Conservation (phyloP, 768 basidiomycete genomes). For the Heimioporus sp. region DNA sequence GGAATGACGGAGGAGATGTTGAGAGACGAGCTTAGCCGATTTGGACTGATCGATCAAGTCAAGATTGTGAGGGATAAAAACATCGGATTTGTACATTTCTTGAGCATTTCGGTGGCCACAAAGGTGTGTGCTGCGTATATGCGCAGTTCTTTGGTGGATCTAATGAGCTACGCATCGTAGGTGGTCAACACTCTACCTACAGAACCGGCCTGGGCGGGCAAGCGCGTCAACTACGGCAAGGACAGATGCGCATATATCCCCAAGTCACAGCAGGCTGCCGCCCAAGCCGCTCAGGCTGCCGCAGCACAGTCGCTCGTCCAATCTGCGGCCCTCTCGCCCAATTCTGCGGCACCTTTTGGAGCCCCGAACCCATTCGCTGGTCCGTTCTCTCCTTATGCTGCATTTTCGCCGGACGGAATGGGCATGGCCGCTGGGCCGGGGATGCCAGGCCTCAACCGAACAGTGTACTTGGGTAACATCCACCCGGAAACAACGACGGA, state of each 20-base stretch:
- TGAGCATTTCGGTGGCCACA: constrained; percentile 91
- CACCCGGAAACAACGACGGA: constrained; percentile 94
- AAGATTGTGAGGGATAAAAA: constrained; percentile 99
- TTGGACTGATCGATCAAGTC: constrained; percentile 97
- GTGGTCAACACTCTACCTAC: constrained; percentile 92
- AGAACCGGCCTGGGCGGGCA: constrained; percentile 92
- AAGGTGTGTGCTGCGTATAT: constrained; percentile 57
- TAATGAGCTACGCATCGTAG: constrained; percentile 35
- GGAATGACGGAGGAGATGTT: constrained; percentile 87
- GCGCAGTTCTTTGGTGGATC: not conserved
- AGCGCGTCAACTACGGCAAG: constrained; percentile 97
- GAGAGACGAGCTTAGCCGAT: constrained; percentile 86
- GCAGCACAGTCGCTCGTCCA: constrained; percentile 71
- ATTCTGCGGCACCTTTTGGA: constrained; percentile 30
- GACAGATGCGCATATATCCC: constrained; percentile 98
- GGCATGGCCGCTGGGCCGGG: constrained; percentile 28
- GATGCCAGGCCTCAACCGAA: constrained; percentile 75
- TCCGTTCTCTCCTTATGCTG: constrained; percentile 48
- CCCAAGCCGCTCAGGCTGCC: constrained; percentile 84
- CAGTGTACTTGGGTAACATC: constrained; percentile 94
- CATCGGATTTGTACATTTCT: constrained; percentile 98
- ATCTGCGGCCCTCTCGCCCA: constrained; percentile 40
- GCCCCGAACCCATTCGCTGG: constrained; percentile 30
- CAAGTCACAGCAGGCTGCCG: constrained; percentile 89
- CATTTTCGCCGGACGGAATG: constrained; percentile 46